Evolutionary conservation across 768 basidiomycete species (phyloP).

Genomic region (Leccinum incarnatum): DNA sequence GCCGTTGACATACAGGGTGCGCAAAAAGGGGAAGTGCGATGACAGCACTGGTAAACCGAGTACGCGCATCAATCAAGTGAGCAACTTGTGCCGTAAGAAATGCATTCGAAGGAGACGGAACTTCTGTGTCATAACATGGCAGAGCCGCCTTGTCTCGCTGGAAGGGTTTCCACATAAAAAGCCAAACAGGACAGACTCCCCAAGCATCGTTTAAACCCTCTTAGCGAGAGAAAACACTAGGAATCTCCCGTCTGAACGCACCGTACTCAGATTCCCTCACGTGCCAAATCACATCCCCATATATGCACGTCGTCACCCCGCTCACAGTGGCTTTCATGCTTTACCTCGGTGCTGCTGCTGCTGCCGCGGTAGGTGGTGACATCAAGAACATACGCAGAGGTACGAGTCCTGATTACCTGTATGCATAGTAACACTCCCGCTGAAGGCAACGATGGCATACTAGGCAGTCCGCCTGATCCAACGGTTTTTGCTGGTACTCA

Average conservation of each 20-base stretch:
- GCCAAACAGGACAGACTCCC: background rate
- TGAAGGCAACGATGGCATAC: background rate
- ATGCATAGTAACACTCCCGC: background rate
- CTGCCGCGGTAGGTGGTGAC: background rate
- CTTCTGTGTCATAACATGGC: background rate
- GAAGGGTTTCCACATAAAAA: background rate
- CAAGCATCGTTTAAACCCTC: background rate
- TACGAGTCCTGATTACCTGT: background rate
- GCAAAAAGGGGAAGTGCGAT: background rate
- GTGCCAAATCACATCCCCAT: background rate
- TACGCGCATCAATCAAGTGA: background rate
- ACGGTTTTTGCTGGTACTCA: background rate
- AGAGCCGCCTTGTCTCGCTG: background rate
- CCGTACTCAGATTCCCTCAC: background rate
- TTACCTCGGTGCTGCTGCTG: background rate
- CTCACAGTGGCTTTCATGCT: background rate
- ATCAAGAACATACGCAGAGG: background rate
- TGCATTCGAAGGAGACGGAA: background rate
- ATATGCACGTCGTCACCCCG: background rate
- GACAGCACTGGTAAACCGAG: background rate
- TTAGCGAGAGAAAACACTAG: background rate
- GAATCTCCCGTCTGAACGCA: background rate
- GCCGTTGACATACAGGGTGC: background rate
- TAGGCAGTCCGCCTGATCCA: too few species aligned
- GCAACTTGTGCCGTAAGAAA: background rate